phyloP scores from a whole-genome alignment of 805 yeast species.

The Metschnikowia similis region DNA sequence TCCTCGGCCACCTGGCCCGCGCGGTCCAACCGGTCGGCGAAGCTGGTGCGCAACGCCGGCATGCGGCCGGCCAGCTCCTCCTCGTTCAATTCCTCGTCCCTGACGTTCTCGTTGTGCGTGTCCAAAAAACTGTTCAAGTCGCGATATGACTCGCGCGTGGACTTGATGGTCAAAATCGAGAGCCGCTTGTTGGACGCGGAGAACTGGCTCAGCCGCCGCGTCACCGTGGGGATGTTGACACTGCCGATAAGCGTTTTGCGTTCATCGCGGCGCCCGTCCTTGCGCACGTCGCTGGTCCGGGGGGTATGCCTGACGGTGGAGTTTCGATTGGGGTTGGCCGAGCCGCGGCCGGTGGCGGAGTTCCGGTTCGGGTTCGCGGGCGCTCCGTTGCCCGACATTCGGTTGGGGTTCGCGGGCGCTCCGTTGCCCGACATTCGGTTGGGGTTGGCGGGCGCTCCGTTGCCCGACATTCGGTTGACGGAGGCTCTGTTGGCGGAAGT shows the following conservation, averaged over 20 bases:
- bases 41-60: conserved; percentile 35
- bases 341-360: not conserved
- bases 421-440: too few species aligned
- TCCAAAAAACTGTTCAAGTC: conserved; percentile 46
- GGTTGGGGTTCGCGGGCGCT: not conserved
- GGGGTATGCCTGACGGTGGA: not conserved
- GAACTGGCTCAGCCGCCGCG: conserved; percentile 62
- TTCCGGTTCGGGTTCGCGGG: not conserved
- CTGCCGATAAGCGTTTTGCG: conserved; percentile 54
- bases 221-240: conserved; percentile 64
- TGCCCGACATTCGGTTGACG: too few species aligned
- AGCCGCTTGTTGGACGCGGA: conserved; percentile 61
- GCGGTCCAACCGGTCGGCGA: conserved; percentile 39
- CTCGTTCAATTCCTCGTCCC: conserved; percentile 19
- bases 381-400: too few species aligned
- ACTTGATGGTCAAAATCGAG: conserved; percentile 67
- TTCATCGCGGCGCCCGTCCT: conserved; percentile 17
- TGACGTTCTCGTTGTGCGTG: conserved; percentile 21
- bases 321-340: not conserved
- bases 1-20: conserved; percentile 24
- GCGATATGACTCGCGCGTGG: conserved; percentile 61
- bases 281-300: not conserved
- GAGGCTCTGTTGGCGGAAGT: not conserved
- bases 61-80: conserved; percentile 14
- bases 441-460: too few species aligned